Evolutionary conservation across 768 basidiomycete species (phyloP).

Genomic region (Trametes cubensis): DNA sequence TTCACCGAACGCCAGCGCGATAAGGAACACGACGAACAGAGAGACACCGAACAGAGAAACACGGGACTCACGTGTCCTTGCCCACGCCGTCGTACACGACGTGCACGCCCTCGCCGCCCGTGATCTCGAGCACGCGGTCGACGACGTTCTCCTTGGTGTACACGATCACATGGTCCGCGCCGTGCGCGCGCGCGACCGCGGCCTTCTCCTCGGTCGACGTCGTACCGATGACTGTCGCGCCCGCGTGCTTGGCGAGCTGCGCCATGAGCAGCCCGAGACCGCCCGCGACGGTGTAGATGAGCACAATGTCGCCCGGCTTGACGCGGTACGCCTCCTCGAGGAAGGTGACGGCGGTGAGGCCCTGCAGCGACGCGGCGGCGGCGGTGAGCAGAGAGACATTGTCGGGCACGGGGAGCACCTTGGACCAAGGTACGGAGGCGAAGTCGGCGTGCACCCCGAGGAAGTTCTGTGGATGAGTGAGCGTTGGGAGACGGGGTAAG

Average conservation of each 20-base stretch:
- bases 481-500: background rate
- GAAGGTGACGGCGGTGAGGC: slow-evolving; percentile 75
- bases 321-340: slow-evolving; percentile 86
- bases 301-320: slow-evolving; percentile 74
- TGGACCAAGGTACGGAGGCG: slow-evolving; percentile 63
- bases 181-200: slow-evolving; percentile 71
- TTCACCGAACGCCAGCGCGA: no score
- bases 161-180: slow-evolving; percentile 86
- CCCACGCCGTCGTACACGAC: slow-evolving; percentile 96
- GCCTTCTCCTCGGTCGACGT: slow-evolving; percentile 87
- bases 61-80: slow-evolving; percentile 77
- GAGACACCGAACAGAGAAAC: background rate
- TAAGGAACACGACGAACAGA: background rate
- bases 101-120: slow-evolving; percentile 79
- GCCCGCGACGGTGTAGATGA: slow-evolving; percentile 91
- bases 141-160: slow-evolving; percentile 79
- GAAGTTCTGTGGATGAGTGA: slow-evolving; percentile 7
- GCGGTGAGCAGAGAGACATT: slow-evolving; percentile 60
- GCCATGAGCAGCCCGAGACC: slow-evolving; percentile 75
- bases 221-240: slow-evolving; percentile 92
- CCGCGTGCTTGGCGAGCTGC: slow-evolving; percentile 70
- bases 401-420: slow-evolving; percentile 66
- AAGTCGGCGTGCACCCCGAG: slow-evolving; percentile 71
- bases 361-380: slow-evolving; percentile 72
- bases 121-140: slow-evolving; percentile 70